Evolutionary conservation across 129 eudicot species (phyloP), one percentile per base, ranked within the genome.

Genomic region (Glebionis coronaria): DNA sequence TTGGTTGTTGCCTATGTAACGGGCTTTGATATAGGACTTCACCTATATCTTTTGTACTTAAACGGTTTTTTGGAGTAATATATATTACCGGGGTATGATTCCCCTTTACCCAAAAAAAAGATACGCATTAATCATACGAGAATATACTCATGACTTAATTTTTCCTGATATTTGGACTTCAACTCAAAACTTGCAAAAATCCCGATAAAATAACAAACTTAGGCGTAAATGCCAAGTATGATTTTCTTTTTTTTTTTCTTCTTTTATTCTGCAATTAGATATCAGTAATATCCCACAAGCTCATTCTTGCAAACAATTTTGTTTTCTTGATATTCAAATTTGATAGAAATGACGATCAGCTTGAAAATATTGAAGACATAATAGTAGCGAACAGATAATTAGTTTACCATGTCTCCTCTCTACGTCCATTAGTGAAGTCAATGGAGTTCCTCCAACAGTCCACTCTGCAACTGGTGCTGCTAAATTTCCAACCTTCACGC

Each of bases 401-500:
- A 6, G 45, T 15, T 67, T 84, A 94, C 99, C 99, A 56, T 94
- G 99, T 84, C 99, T 94, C 87, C 99, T 87, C 80, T 94, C 99
- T 1, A 94, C 97, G 64, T 94, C 99, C 99, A 94, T 94, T 49
- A 94, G 62, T 28, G 97, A 72, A 45, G 99, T 94, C 80, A 94
- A 75, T 47, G 97, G 95, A 72, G 99, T 94, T 81, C 99, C 99
- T 63, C 99, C 96, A 67, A 88, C 95, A 44, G 97, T 89, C 99
- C 99, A 94, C 56, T 94, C 93, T 68, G 81, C 84, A 61, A 94
- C 99, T 13, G 99, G 99, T 53, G 99, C 97, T 70, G 93, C 92
- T 76, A 94, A 84, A 68, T 94, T 94, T 45, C 87, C 99, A 35
- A 94, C 99, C 97, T 94, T 72, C 23, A 77, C 40, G 68, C 13